These are phyloP conservation scores for Phoma sp. DNA, from an alignment of 2,329 filamentous ascomycete genomes.

Conservation along the genomic window DNA sequence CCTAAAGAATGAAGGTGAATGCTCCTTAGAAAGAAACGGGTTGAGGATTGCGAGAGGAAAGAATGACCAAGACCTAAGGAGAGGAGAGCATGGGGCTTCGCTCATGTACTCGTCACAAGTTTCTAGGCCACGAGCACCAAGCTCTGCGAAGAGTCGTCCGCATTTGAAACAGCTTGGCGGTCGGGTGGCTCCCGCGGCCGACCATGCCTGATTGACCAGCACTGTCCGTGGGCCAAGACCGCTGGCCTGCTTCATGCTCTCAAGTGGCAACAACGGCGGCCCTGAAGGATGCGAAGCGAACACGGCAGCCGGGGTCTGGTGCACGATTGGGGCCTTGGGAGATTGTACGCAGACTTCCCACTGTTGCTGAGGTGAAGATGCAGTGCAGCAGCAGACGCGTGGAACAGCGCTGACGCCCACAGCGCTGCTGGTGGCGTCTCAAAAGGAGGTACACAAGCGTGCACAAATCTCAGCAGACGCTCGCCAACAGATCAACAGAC, in stretches of 20 bases:
- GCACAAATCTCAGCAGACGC: conserved; percentile 18
- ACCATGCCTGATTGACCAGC: conserved; percentile 33
- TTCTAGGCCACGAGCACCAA: conserved; percentile 38
- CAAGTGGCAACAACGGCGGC: conserved; percentile 15
- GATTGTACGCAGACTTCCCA: conserved; percentile 15
- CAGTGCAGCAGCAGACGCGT: conserved; percentile 10
- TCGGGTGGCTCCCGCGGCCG: conserved; percentile 34
- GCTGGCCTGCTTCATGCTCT: conserved; percentile 31
- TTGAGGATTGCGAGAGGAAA: conserved; percentile 25
- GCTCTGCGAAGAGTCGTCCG: conserved; percentile 38
- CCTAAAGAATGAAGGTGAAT: conserved; percentile 41
- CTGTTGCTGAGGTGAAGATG: neutral
- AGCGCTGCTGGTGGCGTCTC: conserved; percentile 7
- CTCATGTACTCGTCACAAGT: conserved; percentile 40
- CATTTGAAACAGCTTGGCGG: conserved; percentile 48
- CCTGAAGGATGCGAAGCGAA: conserved; percentile 12
- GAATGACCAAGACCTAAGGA: conserved; percentile 26
- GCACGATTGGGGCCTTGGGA: conserved; percentile 27
- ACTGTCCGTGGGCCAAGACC: conserved; percentile 31
- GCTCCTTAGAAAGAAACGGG: conserved; percentile 24
- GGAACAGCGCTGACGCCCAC: conserved; percentile 7
- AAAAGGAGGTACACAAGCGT: conserved; percentile 7
- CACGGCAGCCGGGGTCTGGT: conserved; percentile 9
- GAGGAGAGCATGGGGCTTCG: conserved; percentile 24
- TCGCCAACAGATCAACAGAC: conserved; percentile 9